Evolutionary conservation across 1,284 basidiomycete species (phyloP).

Genomic region (Neolentinus lepideus): DNA sequence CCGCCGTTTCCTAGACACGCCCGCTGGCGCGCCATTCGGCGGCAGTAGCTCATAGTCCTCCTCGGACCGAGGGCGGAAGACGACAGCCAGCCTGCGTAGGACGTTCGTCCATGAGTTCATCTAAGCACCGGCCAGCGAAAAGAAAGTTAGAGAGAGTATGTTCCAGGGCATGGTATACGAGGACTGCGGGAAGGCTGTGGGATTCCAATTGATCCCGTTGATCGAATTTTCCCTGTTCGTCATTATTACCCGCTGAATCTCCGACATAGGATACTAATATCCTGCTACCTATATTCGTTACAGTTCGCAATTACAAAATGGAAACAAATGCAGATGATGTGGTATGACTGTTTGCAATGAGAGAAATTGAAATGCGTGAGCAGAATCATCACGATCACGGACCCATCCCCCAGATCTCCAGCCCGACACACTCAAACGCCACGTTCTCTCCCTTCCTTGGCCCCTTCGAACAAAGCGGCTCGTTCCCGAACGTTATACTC

Average conservation of each 20-base stretch:
- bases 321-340: neutral
- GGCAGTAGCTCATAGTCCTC: constrained; percentile 1
- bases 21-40: neutral
- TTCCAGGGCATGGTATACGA: neutral
- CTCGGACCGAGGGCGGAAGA: neutral
- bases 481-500: constrained; percentile 88
- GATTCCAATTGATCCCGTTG: too few relatives aligned
- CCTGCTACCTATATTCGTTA: too few relatives aligned
- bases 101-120: neutral
- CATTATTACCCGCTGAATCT: too few relatives aligned
- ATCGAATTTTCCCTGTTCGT: too few relatives aligned
- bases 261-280: too few relatives aligned
- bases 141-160: neutral
- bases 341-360: neutral
- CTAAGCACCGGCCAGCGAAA: neutral
- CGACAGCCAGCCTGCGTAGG: neutral
- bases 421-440: constrained; percentile 75
- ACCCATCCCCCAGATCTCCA: constrained; percentile 82
- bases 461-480: constrained; percentile 60
- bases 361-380: neutral
- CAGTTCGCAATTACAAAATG: neutral
- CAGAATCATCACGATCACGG: neutral
- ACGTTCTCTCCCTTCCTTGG: constrained; percentile 40
- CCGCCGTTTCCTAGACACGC: neutral
- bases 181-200: too few relatives aligned